Evolutionary conservation across 2,329 filamentous ascomycete genomes (phyloP), one percentile per base, ranked within the genome.

Genomic region (Fusarium coicis): DNA sequence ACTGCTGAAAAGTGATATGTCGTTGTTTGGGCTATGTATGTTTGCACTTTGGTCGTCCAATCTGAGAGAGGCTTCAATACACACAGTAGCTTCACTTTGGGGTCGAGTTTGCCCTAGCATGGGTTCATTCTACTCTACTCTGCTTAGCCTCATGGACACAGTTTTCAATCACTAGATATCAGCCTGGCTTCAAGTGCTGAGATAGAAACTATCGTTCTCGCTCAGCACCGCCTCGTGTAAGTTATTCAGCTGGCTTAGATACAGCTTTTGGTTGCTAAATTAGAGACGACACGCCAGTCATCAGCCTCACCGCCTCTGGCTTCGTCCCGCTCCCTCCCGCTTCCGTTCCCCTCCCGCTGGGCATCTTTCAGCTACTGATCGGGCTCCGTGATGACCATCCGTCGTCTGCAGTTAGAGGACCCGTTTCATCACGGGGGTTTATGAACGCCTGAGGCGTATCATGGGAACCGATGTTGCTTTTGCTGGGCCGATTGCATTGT

Each of bases 301-400:
- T 68, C 75, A 77, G 73, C 68, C 74, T 76, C 75, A 77, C 75
- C 75, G 75, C 75, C 75, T 77, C 73, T 77, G 73, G 68, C 69
- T 59, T 69, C 75, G 75, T 77, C 75, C 75, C 75, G 75, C 73
- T 77, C 75, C 75, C 71, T 74, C 61, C 72, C 72, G 72, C 57
- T 74, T 68, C 75, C 75, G 73, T 58, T 74, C 63, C 70, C 69
- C 72, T 77, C 75, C 75, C 75, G 75, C 74, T 68, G 68, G 64
- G 66, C 75, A 76, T 65, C 72, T 60, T 58, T 55, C 54, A 59
- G 70, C 59, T 63, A 71, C 67, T 57, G 73, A 74, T 74, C 70
- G 66, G 63, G 66, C 68, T 68, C 50, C 54, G 34, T 50, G 59
- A 66, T 64, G 61, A 28, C 44, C 18, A 54, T 37, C n/a, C 21